phyloP scores from a whole-genome alignment of 768 basidiomycete species.

The Termitomyces sp. region DNA sequence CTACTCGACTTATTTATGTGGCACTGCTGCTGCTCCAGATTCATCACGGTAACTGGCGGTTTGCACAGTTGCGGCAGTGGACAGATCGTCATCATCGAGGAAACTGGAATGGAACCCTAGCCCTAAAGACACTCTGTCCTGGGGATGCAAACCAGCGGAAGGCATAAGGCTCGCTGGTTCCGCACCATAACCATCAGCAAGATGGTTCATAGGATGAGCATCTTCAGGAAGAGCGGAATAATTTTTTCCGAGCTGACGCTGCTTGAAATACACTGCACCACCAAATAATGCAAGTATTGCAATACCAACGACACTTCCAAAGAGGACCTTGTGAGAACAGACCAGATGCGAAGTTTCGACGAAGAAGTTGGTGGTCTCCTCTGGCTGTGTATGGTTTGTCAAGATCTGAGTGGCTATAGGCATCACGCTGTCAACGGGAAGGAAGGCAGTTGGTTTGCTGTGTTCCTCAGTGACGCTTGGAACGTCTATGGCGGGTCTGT shows the following conservation, averaged over 20 bases:
- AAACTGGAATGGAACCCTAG: constrained; percentile 74
- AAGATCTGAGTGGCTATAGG: constrained; percentile 39
- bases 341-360: constrained; percentile 64
- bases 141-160: constrained; percentile 31
- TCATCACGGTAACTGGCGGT: constrained; percentile 47
- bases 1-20: constrained; percentile 3
- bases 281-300: constrained; percentile 61
- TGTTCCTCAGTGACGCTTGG: constrained; percentile 51
- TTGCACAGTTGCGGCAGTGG: constrained; percentile 24
- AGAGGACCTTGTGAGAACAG: constrained; percentile 77
- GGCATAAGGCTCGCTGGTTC: constrained; percentile 12
- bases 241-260: constrained; percentile 37
- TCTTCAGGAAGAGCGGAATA: constrained; percentile 63
- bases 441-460: constrained; percentile 77
- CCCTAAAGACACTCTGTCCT: constrained; percentile 28
- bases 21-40: constrained; percentile 25
- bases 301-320: constrained; percentile 71
- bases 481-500: constrained; percentile 26
- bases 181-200: constrained; percentile 31
- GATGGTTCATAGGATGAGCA: constrained; percentile 66
- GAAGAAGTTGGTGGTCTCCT: constrained; percentile 67
- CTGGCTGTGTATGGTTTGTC: neutral
- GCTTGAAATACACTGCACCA: constrained; percentile 73
- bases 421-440: constrained; percentile 70
- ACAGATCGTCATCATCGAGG: constrained; percentile 69